These are phyloP conservation scores for Alternaria metachromatica DNA, from an alignment of 2,329 filamentous ascomycete genomes.

Conservation along the genomic window DNA sequence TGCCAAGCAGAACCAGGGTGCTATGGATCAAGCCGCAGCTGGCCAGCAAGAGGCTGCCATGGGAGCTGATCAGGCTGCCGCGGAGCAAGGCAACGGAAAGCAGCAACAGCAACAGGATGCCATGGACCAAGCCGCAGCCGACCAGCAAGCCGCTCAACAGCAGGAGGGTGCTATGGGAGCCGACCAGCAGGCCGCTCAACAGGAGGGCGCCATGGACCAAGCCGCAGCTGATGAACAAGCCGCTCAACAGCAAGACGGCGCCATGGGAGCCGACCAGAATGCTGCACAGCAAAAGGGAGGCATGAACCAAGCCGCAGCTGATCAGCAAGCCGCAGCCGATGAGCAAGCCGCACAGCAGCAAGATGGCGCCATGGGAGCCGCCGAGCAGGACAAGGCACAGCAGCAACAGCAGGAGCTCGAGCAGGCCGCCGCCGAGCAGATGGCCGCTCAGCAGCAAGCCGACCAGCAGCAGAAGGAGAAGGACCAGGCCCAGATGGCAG, in stretches of 20 bases:
- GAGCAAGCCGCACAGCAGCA: constrained; percentile 3
- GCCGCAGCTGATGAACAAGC: constrained; percentile 6
- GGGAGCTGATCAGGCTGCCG: constrained; percentile 1
- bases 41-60: constrained; percentile 1
- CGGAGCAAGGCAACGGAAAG: constrained; percentile 1
- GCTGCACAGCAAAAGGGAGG: constrained; percentile 2
- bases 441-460: constrained; percentile 6
- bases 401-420: constrained; percentile 6
- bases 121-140: constrained; percentile 1
- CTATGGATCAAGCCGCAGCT: constrained; percentile 1
- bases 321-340: background rate
- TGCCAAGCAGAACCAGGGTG: background rate
- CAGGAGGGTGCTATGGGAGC: background rate
- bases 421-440: constrained; percentile 9
- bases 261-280: background rate
- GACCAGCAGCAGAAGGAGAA: constrained; percentile 5
- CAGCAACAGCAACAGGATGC: constrained; percentile 2
- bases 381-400: background rate
- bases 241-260: background rate
- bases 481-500: constrained; percentile 5
- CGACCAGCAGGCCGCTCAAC: background rate
- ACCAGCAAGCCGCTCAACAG: constrained; percentile 3
- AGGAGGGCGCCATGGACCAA: background rate
- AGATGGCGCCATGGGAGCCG: background rate
- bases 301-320: constrained; percentile 3